Evolutionary conservation across 768 basidiomycete genomes (phyloP).

Genomic region (Lentinus tigrinus): DNA sequence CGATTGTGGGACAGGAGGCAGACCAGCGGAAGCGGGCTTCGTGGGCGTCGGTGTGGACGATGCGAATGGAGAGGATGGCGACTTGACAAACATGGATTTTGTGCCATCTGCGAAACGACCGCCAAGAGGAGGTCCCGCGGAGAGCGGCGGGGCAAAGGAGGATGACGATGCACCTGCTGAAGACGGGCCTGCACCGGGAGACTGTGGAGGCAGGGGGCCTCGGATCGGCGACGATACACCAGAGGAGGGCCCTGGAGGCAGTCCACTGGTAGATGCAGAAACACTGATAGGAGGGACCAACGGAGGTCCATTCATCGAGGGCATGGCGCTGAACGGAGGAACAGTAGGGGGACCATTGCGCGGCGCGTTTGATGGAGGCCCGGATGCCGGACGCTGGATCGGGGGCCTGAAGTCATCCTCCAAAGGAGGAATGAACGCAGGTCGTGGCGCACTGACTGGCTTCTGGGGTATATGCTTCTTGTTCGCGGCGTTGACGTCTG

Average conservation of each 20-base stretch:
- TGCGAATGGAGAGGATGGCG: conserved; percentile 38
- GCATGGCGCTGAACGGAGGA: conserved; percentile 3
- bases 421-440: conserved; percentile 57
- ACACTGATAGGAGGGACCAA: not conserved
- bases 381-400: conserved; percentile 24
- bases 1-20: conserved; percentile 22
- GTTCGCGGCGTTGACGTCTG: conserved; percentile 69
- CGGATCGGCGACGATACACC: conserved; percentile 2
- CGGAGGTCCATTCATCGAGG: conserved; percentile 3
- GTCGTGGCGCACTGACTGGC: conserved; percentile 55
- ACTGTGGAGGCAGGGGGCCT: conserved; percentile 38
- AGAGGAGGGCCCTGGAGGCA: conserved; percentile 1
- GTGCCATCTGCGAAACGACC: conserved; percentile 73
- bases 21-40: not conserved
- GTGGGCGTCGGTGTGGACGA: conserved; percentile 25
- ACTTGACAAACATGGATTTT: conserved; percentile 76
- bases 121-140: conserved; percentile 53
- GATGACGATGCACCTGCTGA: conserved; percentile 33
- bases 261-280: not conserved
- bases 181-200: conserved; percentile 58
- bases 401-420: conserved; percentile 54
- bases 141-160: conserved; percentile 29
- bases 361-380: conserved; percentile 18
- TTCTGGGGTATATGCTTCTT: conserved; percentile 52
- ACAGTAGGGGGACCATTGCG: conserved; percentile 17